Percentiles rank a stretch among this genome's conserved stretches.
phyloP scores from a whole-genome alignment of 2,329 filamentous ascomycete genomes.

The Neonectria coccinea region DNA sequence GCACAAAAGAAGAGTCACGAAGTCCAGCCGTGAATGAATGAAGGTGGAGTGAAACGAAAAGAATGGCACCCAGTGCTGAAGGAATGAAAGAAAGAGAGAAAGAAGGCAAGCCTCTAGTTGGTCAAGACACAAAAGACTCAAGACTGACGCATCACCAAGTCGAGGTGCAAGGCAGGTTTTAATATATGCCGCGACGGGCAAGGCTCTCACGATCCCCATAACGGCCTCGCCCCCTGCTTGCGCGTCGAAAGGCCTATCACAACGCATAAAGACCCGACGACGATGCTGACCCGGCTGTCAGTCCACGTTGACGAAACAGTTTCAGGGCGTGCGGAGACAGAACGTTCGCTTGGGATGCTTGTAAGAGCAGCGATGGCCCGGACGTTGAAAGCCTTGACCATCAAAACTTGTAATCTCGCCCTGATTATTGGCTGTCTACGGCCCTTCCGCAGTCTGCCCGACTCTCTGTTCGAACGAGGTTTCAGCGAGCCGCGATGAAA shows the following conservation, averaged over 20 bases:
- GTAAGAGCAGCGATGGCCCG: background rate
- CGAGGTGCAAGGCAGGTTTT: constrained; percentile 4
- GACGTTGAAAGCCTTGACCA: background rate
- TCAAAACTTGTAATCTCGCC: constrained; percentile 22
- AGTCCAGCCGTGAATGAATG: constrained; percentile 25
- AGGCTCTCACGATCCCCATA: constrained; percentile 2
- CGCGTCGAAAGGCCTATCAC: background rate
- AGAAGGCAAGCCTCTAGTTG: constrained; percentile 21
- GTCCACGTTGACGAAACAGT: constrained; percentile 25
- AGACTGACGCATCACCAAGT: background rate
- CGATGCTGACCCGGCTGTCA: constrained; percentile 2
- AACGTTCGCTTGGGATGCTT: background rate
- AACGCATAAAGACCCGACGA: constrained; percentile 17
- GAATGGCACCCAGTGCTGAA: constrained; percentile 31
- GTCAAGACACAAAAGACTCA: constrained; percentile 1
- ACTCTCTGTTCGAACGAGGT: constrained; percentile 18
- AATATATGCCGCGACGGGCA: constrained; percentile 6
- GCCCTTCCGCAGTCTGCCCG: constrained; percentile 5
- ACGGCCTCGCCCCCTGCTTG: background rate
- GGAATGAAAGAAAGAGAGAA: constrained; percentile 23
- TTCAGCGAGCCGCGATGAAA: constrained; percentile 27
- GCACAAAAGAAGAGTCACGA: constrained; percentile 23
- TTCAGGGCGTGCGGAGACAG: constrained; percentile 23
- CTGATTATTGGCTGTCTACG: constrained; percentile 17
- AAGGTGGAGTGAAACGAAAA: constrained; percentile 19